These are phyloP conservation scores for Leucocoprinus sp. DNA, from an alignment of 768 basidiomycete genomes.

Conservation along the genomic window DNA sequence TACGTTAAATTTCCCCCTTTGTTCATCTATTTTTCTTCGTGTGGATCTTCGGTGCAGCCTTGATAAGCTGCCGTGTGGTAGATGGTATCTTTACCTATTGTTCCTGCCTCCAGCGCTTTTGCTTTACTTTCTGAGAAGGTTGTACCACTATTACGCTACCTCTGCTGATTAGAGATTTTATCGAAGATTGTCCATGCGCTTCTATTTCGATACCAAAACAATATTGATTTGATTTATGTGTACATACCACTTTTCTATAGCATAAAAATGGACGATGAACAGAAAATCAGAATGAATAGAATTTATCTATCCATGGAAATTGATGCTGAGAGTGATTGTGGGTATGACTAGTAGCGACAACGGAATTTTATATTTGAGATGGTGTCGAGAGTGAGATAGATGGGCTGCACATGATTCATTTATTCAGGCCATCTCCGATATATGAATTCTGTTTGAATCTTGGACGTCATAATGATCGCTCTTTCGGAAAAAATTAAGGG, in stretches of 20 bases:
- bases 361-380: background rate
- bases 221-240: slow-evolving; percentile 1
- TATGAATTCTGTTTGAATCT: too few relatives aligned
- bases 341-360: too few relatives aligned
- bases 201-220: slow-evolving; percentile 11
- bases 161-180: slow-evolving; percentile 9
- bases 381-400: background rate
- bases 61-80: slow-evolving; percentile 8
- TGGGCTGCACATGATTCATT: background rate
- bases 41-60: too few relatives aligned
- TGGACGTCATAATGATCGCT: too few relatives aligned
- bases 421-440: too few relatives aligned
- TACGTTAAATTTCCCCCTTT: slow-evolving; percentile 4
- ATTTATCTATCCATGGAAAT: slow-evolving; percentile 9
- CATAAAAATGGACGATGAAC: slow-evolving; percentile 7
- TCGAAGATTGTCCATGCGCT: slow-evolving; percentile 7
- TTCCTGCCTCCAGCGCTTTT: background rate
- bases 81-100: slow-evolving; percentile 7
- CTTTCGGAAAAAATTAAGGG: too few relatives aligned
- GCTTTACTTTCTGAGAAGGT: slow-evolving; percentile 7
- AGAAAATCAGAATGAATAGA: slow-evolving; percentile 6
- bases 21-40: background rate
- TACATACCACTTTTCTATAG: slow-evolving; percentile 7
- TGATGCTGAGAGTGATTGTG: too few relatives aligned
- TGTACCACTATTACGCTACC: slow-evolving; percentile 11